Evolutionary conservation across 2,329 filamentous ascomycete genomes (phyloP), one percentile per base, ranked within the genome.

Genomic region (Diaporthe amygdali): DNA sequence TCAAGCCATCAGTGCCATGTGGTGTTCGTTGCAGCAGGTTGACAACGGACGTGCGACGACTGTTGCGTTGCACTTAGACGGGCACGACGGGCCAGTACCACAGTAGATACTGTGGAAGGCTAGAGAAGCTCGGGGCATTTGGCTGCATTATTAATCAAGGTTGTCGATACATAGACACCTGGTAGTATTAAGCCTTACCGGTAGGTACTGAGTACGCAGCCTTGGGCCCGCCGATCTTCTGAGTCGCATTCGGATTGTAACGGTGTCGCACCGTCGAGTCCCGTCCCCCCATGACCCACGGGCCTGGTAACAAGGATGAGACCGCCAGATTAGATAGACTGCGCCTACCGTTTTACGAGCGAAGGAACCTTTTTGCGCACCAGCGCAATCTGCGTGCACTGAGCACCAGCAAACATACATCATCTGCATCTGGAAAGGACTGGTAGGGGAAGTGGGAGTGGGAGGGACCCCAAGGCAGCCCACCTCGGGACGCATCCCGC

Each of bases 101-200:
- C n/a, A n/a, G n/a, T n/a, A 32, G 41, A n/a, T 63, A 47, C 59
- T 47, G 27, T 32, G 20, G 59, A 63, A 63, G 41, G 59, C 59
- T 63, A 49, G 41, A 63, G 41, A 63, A 63, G 41, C 59, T 63
- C 8, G 44, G n/a, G 37, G 44, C 30, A 20, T 37, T 49, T 59
- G 55, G 41, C 32, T 64, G 30, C 44, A 68, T 68, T 68, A 51
- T 55, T 68, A 68, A 68, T 41, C 52, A 39, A 30, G 14, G 52
- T 30, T 5, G 10, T n/a, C 1, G 41, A 5, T 59, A 55, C 51
- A 20, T 9, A 3, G 34, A 39, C 32, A 7, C 2, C 12, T 6
- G 2, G 32, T 37, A 32, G 32, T 4, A 2, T 10, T 22, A 10
- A 0, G 32, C 52, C 5, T 10, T 9, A 1, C 20, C 14, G 2